Percentiles rank a stretch among this genome's conserved stretches.
These are phyloP conservation scores for Cadophora malorum DNA, from an alignment of 2,329 filamentous ascomycete species.

Conservation along the genomic window DNA sequence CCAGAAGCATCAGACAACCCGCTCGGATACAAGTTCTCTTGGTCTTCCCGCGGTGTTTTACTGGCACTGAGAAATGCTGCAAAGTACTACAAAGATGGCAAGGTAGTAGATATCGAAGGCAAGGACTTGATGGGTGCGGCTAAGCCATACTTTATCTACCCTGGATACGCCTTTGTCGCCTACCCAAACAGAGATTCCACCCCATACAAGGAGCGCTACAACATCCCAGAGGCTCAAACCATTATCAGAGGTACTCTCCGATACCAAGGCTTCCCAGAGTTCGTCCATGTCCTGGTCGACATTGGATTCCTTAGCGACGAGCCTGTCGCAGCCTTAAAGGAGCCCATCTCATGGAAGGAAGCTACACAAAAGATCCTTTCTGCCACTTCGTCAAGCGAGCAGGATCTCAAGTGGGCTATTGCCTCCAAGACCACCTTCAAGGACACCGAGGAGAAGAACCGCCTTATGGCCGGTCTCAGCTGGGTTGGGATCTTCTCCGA, in stretches of 20 bases:
- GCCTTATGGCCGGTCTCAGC: constrained; percentile 72
- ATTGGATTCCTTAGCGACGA: constrained; percentile 86
- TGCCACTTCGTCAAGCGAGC: constrained; percentile 67
- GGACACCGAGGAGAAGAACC: constrained; percentile 69
- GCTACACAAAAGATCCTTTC: constrained; percentile 80
- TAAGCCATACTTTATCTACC: constrained; percentile 91
- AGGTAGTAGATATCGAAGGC: constrained; percentile 69
- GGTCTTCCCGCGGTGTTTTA: constrained; percentile 73
- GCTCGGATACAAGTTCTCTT: constrained; percentile 89
- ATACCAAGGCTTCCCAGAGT: constrained; percentile 89
- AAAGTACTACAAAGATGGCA: constrained; percentile 80
- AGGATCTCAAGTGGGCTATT: constrained; percentile 77
- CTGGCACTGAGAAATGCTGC: constrained; percentile 87
- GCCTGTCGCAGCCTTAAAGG: constrained; percentile 67
- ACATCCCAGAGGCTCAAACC: constrained; percentile 89
- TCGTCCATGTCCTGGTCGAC: constrained; percentile 86
- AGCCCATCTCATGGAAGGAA: constrained; percentile 80
- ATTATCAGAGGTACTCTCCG: constrained; percentile 84
- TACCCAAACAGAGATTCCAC: constrained; percentile 95
- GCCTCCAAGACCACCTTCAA: constrained; percentile 76
- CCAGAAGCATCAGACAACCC: constrained; percentile 84
- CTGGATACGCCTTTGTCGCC: constrained; percentile 85
- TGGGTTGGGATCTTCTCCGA: constrained; percentile 77
- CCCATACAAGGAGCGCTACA: constrained; percentile 85
- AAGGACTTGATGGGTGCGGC: constrained; percentile 83